Evolutionary conservation across 768 basidiomycete species (phyloP).

Genomic region (Dendrothele bispora): DNA sequence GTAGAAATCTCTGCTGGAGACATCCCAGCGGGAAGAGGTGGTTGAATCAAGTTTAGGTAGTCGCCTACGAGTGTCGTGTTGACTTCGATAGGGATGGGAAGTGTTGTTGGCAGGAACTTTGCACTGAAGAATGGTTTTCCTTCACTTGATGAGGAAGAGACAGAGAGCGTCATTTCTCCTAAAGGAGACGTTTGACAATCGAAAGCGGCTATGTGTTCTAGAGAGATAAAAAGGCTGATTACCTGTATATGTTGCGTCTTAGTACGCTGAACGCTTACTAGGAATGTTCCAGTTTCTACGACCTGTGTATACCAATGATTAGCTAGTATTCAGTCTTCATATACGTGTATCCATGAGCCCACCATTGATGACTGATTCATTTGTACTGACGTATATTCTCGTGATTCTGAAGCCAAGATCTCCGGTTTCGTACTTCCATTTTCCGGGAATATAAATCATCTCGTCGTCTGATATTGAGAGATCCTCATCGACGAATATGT

Average conservation of each 20-base stretch:
- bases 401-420: slow-evolving; percentile 10
- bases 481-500: background rate
- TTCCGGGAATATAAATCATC: slow-evolving; percentile 12
- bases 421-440: slow-evolving; percentile 10
- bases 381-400: slow-evolving; percentile 10
- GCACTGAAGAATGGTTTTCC: slow-evolving; percentile 8
- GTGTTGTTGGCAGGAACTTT: slow-evolving; percentile 1
- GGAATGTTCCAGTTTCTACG: slow-evolving; percentile 13
- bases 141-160: slow-evolving; percentile 1
- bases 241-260: background rate
- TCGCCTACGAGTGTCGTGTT: slow-evolving; percentile 7
- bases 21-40: slow-evolving; percentile 10
- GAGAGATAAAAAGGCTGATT: background rate
- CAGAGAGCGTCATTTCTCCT: background rate
- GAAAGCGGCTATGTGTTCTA: slow-evolving; percentile 8
- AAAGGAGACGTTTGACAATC: background rate
- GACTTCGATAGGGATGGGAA: slow-evolving; percentile 9
- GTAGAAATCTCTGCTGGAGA: slow-evolving; percentile 10
- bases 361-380: slow-evolving; percentile 11
- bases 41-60: slow-evolving; percentile 11
- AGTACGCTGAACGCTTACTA: background rate
- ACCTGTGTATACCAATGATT: slow-evolving; percentile 7
- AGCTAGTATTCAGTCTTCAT: slow-evolving; percentile 1
- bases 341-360: slow-evolving; percentile 10
- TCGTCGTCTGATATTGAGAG: slow-evolving; percentile 9